Evolutionary conservation across 2,329 filamentous ascomycete species (phyloP), one percentile per base, ranked within the genome.

Genomic region (Helminthosporium solani): DNA sequence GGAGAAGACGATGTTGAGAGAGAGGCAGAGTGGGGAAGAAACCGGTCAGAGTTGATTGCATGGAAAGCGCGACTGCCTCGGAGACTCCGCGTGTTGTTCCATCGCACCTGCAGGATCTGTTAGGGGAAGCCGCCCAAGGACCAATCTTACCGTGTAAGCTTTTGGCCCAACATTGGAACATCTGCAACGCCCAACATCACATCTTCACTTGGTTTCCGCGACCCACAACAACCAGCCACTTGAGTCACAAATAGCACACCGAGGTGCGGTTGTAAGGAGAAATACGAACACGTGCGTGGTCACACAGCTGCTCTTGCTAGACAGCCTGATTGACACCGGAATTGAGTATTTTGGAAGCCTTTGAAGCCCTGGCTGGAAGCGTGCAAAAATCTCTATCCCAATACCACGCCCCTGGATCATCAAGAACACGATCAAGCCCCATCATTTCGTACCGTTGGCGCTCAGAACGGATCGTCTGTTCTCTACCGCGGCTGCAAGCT

Each of bases 401-500:
- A 54, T 50, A 43, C 50, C 42, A 41, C 47, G 42, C 44, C 35
- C 46, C 44, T 40, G 40, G 44, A 21, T 21, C 37, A 44, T 27
- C 14, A 31, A 42, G 34, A 9, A 33, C 50, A 19, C n/a, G 15
- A 46, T 23, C 15, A 45, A 47, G n/a, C n/a, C n/a, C n/a, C n/a
- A 14, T 39, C 34, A 40, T 54, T 54, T 51, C n/a, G 44, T 38
- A 19, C 62, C 62, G 47, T 70, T 67, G 19, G 54, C 46, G 42
- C 59, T 60, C 34, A 66, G 61, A 40, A 75, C 66, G 53, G 77
- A 80, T 68, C 88, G 81, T 61, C 90, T 81, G 68, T 86, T 81
- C 67, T 85, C 84, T 43, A 96, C 89, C 21, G 90, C 88, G 42
- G 84, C 80, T 15, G 92, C 92, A 35, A 99, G 81, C 40, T 78